A percentile compares a stretch with the other conserved stretches of the same genome.
Conservation (phyloP, 352 stramenopile genomes). For the Stramenopiles sp. region DNA sequence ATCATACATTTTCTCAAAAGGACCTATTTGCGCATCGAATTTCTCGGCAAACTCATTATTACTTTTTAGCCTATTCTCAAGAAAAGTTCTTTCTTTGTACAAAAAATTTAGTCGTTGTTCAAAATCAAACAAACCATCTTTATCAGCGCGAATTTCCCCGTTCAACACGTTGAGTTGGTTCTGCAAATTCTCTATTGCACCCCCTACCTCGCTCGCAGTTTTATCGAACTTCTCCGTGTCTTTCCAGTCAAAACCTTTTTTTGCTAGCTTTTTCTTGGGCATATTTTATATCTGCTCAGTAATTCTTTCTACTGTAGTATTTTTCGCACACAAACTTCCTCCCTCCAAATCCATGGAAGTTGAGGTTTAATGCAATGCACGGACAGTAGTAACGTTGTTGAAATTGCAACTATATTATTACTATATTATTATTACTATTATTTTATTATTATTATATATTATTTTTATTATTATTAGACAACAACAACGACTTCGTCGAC, state of each 20-base stretch:
- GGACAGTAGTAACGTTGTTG: too few relatives aligned
- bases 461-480: too few relatives aligned
- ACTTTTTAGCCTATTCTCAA: slow-evolving; percentile 20
- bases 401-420: too few relatives aligned
- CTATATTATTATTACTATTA: too few relatives aligned
- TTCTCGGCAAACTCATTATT: slow-evolving; percentile 22
- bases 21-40: slow-evolving; percentile 23
- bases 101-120: slow-evolving; percentile 20
- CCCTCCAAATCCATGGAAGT: too few relatives aligned
- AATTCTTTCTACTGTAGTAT: background rate
- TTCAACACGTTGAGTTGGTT: slow-evolving; percentile 13
- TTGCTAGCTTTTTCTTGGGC: slow-evolving; percentile 11
- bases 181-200: slow-evolving; percentile 13
- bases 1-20: slow-evolving; percentile 24
- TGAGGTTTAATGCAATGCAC: too few relatives aligned
- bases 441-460: too few relatives aligned
- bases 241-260: slow-evolving; percentile 12
- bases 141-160: slow-evolving; percentile 23
- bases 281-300: background rate
- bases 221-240: slow-evolving; percentile 12
- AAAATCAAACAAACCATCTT: slow-evolving; percentile 25
- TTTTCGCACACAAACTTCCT: background rate
- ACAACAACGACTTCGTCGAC: too few relatives aligned
- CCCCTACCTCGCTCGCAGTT: slow-evolving; percentile 4
- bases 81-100: slow-evolving; percentile 13